Base-by-base conservation (phyloP, 2,329 filamentous ascomycete species). In the Fusarium setosum region DNA sequence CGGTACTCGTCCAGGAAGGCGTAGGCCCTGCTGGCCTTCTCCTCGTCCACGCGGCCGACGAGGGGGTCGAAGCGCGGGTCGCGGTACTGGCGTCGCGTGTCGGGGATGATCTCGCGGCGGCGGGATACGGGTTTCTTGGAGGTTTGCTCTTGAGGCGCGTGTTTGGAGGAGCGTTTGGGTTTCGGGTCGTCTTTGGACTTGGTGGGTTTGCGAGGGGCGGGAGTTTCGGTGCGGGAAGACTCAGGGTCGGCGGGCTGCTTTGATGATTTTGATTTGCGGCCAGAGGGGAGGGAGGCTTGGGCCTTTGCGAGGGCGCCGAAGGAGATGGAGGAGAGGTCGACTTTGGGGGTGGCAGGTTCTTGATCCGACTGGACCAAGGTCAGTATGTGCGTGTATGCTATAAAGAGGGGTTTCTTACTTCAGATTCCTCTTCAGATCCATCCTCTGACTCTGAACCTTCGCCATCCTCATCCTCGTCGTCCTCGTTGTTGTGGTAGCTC, bases 261-360 rank as follows among this genome's bases (percentile, higher is more conserved):
- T 72, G 68, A 61, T 55, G 72, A 55, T 47, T 71, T 73, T 49
- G 70, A 67, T 57, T 72, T 74, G 21, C 70, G 73, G 11, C 69
- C 59, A 47, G 73, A 68, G 31, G 74, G 81, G 29, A 97, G 79
- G 0, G 88, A 86, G 35, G 90, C 90, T 80, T 97, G 93, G 2
- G 94, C 94, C 82, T 93, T 92, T 66, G 92, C 93, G 37, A 97
- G 83, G n/a, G 92, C 92, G 64, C 94, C 94, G 73, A 98, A 97
- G 21, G 94, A 96, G 67, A 97, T 88, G 61, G 84, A 82, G 9
- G 86, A 81, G 41, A 84, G 79, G 59, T 85, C 82, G 56, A 84
- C 75, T 17, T 76, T 77, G 6, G 79, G 72, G 2, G 73, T 71
- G 12, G 64, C 70, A n/a, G n/a, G n/a, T 20, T 76, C 75, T 23